Evolutionary conservation across 2,329 filamentous ascomycete genomes (phyloP).

Genomic region (Pseudogymnoascus sp.): DNA sequence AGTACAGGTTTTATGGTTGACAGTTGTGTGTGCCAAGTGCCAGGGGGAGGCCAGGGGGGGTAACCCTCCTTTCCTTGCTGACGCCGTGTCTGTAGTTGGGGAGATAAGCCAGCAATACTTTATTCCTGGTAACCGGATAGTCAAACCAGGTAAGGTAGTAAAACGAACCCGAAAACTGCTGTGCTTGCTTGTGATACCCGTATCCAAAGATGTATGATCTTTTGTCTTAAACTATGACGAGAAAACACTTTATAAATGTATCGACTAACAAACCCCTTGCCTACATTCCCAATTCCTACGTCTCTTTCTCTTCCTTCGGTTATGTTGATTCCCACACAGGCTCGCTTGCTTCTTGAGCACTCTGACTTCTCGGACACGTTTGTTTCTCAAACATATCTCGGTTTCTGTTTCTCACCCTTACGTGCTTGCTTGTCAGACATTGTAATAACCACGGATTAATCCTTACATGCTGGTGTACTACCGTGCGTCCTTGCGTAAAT

Average conservation of each 20-base stretch:
- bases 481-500: neutral
- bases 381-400: neutral
- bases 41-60: neutral
- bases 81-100: neutral
- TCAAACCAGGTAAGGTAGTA: neutral
- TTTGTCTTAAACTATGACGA: neutral
- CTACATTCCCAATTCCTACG: neutral
- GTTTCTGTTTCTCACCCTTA: neutral
- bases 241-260: neutral
- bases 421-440: neutral
- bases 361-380: neutral
- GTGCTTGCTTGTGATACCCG: neutral
- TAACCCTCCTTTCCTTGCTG: neutral
- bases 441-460: too few relatives aligned
- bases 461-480: neutral
- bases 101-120: neutral
- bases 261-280: neutral
- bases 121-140: neutral
- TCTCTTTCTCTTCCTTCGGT: neutral
- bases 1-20: neutral
- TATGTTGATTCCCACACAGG: neutral
- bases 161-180: neutral
- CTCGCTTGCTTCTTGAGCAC: neutral
- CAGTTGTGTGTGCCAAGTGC: neutral
- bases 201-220: neutral